These are phyloP conservation scores for Acanthamoeba triangularis DNA, from an alignment of 208 protist genomes.

Conservation along the genomic window DNA sequence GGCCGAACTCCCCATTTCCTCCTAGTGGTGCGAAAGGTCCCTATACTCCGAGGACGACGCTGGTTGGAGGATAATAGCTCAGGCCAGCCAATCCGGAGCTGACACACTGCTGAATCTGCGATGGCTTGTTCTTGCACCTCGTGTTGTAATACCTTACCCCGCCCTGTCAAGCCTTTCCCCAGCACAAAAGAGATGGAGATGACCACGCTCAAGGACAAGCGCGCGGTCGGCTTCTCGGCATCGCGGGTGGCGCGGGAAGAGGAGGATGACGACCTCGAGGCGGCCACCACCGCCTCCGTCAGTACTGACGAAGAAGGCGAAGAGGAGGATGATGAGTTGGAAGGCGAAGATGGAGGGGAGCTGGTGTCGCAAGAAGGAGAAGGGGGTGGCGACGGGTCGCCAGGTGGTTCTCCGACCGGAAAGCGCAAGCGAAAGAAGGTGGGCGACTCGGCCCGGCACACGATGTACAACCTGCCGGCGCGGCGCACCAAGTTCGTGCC, in stretches of 20 bases:
- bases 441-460: background rate
- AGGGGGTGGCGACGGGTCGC: background rate
- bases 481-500: background rate
- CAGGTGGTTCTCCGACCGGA: background rate
- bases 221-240: background rate
- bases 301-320: background rate
- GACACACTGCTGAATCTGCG: too few species aligned
- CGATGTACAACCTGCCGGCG: background rate
- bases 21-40: too few species aligned
- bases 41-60: too few species aligned
- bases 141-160: too few species aligned
- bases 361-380: background rate
- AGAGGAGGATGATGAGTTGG: too few species aligned
- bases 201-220: background rate
- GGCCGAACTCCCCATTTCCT: too few species aligned
- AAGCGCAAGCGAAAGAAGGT: background rate
- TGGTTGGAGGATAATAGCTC: too few species aligned
- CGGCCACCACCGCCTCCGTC: conserved; percentile 18
- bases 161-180: too few species aligned
- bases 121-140: too few species aligned
- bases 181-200: background rate
- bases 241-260: background rate
- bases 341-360: background rate
- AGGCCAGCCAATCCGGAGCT: too few species aligned
- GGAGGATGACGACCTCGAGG: background rate